A percentile compares a stretch with the other conserved stretches of the same genome.
phyloP scores from a whole-genome alignment of 2,329 filamentous ascomycete species.

The Blastomyces emzantsi region DNA sequence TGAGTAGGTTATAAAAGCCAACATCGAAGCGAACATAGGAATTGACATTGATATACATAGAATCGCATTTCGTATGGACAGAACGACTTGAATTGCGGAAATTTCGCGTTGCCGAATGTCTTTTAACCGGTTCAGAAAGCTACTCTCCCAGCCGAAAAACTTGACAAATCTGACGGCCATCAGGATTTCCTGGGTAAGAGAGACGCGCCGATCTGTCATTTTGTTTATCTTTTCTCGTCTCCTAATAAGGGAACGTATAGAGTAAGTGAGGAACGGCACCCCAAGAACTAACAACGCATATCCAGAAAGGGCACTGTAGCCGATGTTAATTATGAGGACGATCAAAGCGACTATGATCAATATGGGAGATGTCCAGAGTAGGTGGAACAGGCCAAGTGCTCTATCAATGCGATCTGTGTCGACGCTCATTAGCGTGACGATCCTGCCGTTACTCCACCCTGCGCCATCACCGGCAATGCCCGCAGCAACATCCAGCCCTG shows the following conservation, averaged over 20 bases:
- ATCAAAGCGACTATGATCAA: constrained; percentile 68
- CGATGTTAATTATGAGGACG: constrained; percentile 75
- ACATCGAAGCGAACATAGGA: constrained; percentile 90
- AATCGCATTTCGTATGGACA: constrained; percentile 77
- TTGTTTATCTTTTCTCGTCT: constrained; percentile 79
- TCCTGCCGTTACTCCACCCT: constrained; percentile 87
- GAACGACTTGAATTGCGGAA: constrained; percentile 67
- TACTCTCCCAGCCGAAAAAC: constrained; percentile 89
- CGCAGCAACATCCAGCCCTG: constrained; percentile 33
- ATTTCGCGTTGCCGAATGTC: constrained; percentile 71
- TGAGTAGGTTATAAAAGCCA: constrained; percentile 76
- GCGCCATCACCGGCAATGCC: constrained; percentile 58
- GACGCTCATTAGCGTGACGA: constrained; percentile 89
- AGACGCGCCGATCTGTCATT: constrained; percentile 84
- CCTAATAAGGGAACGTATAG: constrained; percentile 66
- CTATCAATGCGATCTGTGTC: constrained; percentile 91
- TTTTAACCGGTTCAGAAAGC: constrained; percentile 68
- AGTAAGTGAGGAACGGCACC: constrained; percentile 65
- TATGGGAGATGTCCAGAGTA: constrained; percentile 80
- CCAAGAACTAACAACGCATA: constrained; percentile 73
- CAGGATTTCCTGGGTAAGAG: constrained; percentile 84
- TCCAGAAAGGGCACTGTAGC: constrained; percentile 80
- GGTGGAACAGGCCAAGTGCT: constrained; percentile 79
- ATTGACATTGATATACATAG: constrained; percentile 73
- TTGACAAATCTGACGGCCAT: constrained; percentile 92